Conservation (phyloP, 73 alveolate species). For the Breviolum minutum region DNA sequence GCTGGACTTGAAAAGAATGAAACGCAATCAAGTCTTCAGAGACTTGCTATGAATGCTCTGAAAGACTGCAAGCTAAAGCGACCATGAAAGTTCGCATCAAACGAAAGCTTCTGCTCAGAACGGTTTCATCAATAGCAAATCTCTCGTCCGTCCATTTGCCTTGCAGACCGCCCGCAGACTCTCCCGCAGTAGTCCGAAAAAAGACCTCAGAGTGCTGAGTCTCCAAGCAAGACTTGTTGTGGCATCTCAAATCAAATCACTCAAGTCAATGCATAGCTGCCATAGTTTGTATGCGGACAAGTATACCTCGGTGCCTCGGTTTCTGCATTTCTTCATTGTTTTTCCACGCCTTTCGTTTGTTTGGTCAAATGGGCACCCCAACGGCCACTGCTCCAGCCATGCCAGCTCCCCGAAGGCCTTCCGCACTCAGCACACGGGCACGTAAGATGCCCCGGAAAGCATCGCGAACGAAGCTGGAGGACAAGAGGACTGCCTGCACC, state of each 20-base stretch:
- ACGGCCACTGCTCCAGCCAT: constrained; percentile 91
- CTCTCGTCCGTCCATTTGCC: not conserved
- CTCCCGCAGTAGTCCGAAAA: constrained; percentile 84
- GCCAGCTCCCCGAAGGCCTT: constrained; percentile 71
- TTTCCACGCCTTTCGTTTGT: too few species aligned
- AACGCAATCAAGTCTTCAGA: not conserved
- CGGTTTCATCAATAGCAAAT: too few species aligned
- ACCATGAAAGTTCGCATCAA: too few species aligned
- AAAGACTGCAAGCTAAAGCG: too few species aligned
- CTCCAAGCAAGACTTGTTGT: not conserved
- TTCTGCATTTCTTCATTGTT: too few species aligned
- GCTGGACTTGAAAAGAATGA: not conserved
- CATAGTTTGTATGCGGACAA: too few species aligned
- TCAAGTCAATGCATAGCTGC: too few species aligned
- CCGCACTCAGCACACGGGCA: constrained; percentile 61
- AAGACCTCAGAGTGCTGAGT: constrained; percentile 40
- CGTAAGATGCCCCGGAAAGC: constrained; percentile 90
- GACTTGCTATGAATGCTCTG: too few species aligned
- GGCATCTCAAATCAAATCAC: too few species aligned
- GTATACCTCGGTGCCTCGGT: too few species aligned
- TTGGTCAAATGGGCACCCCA: not conserved
- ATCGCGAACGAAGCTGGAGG: constrained; percentile 84
- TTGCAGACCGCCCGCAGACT: constrained; percentile 72
- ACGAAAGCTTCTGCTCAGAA: too few species aligned
- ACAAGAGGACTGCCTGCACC: constrained; percentile 56